Evolutionary conservation across 208 protist species (phyloP), one percentile per base, ranked within the genome.

Genomic region (Naegleria fowleri): DNA sequence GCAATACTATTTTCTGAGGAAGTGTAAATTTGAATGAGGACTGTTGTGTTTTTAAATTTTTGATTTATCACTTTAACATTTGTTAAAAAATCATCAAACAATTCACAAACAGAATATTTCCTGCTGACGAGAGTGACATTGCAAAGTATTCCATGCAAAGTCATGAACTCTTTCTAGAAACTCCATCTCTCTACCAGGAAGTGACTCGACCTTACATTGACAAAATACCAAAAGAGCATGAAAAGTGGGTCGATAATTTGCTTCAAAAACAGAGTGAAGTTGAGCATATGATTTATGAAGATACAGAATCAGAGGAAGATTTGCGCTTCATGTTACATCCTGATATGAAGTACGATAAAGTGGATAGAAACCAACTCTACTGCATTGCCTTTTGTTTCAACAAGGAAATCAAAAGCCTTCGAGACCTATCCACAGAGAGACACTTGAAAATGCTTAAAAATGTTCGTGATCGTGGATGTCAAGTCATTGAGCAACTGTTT

Each of bases 401-500:
- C 29, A 11, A 19, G 2, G 29, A 79, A 79, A 79, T 33, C 29
- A 79, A 67, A 92, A 84, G 1, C 5, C 22, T 92, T 41, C 90
- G 91, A 33, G 91, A 92, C 88, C 43, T 92, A 41, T 29, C 29
- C 4, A 79, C 16, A 36, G 90, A 48, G 52, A 48, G 52, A 19
- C 92, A 93, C 40, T 33, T 93, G 15, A 22, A 38, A 39, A 29
- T 93, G 25, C 88, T 93, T 22, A 36, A 93, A 33, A 92, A 91
- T 83, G 86, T 93, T 25, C 15, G 25, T 25, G 36, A 87, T 38
- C n/a, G 83, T 3, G 59, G 52, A 36, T 40, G 38, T 48, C 7
- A 40, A 33, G n/a, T 52, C 13, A 83, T 92, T 83, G 5, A 58
- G 36, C 5, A 92, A 48, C 40, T 38, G 83, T 92, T 91, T 92